Conservation (phyloP, 2,329 filamentous ascomycete genomes). For the Fusarium sp. region DNA sequence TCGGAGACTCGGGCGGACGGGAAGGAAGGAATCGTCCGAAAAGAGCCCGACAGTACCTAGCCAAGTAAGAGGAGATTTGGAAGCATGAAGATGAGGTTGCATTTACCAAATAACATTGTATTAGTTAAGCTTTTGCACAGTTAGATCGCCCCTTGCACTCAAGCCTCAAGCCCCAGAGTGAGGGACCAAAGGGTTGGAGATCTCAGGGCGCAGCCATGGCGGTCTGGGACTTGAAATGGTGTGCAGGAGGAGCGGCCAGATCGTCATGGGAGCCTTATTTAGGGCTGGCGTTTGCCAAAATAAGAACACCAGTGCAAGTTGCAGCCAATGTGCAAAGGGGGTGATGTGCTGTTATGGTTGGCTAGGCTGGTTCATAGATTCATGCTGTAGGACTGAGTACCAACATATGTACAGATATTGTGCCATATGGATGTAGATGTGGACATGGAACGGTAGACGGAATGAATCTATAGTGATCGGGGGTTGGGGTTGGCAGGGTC, state of each 20-base stretch:
- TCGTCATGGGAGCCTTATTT: constrained; percentile 33
- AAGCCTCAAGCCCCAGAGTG: neutral
- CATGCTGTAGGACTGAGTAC: neutral
- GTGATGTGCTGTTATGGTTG: constrained; percentile 5
- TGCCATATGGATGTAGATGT: neutral
- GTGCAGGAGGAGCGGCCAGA: constrained; percentile 20
- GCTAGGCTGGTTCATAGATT: constrained; percentile 3
- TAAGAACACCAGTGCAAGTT: constrained; percentile 8
- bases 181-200: neutral
- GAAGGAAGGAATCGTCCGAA: constrained; percentile 39
- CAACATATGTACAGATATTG: too few species aligned
- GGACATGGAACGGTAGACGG: neutral
- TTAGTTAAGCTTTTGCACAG: constrained; percentile 1
- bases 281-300: constrained; percentile 31
- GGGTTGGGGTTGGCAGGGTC: constrained; percentile 19
- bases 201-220: neutral
- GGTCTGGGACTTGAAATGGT: constrained; percentile 14
- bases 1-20: constrained; percentile 39
- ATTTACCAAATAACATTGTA: neutral
- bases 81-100: too few species aligned
- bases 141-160: constrained; percentile 13
- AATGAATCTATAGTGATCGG: constrained; percentile 26
- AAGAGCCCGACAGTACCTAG: constrained; percentile 38
- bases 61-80: neutral
- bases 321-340: constrained; percentile 19